Conservation (phyloP, 192 early-diverging fungal species). For the Dissophora ornata region DNA sequence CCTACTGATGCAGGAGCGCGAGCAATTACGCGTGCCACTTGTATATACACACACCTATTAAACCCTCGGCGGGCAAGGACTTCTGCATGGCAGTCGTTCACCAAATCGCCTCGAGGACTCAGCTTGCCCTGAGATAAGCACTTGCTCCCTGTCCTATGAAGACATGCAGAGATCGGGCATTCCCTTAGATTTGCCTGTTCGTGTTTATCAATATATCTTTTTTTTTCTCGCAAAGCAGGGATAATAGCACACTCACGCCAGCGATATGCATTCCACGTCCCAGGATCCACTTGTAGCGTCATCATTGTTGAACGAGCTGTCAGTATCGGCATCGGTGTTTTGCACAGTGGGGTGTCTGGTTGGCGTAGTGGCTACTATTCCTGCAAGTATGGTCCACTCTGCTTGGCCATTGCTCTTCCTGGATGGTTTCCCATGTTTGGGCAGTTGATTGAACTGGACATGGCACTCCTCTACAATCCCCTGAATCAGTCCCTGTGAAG, state of each 20-base stretch:
- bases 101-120: slow-evolving; percentile 65
- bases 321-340: neutral
- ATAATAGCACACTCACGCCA: slow-evolving; percentile 53
- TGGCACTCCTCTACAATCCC: slow-evolving; percentile 45
- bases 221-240: too few relatives aligned
- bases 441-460: slow-evolving; percentile 64
- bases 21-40: too few relatives aligned
- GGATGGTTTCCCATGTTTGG: slow-evolving; percentile 82
- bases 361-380: slow-evolving; percentile 65
- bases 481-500: neutral
- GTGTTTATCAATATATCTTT: too few relatives aligned
- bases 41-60: slow-evolving; percentile 61
- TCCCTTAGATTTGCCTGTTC: too few relatives aligned
- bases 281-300: slow-evolving; percentile 12
- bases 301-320: neutral
- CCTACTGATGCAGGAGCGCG: too few relatives aligned
- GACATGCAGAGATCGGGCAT: too few relatives aligned
- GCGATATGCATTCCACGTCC: slow-evolving; percentile 54
- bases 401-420: slow-evolving; percentile 56
- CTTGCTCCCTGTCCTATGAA: slow-evolving; percentile 84
- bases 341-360: neutral
- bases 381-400: slow-evolving; percentile 92
- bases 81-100: slow-evolving; percentile 93
- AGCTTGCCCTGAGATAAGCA: slow-evolving; percentile 75
- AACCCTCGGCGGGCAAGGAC: slow-evolving; percentile 85